Evolutionary conservation across 805 yeast species (phyloP).

Genomic region (Myxozyma udenii): DNA sequence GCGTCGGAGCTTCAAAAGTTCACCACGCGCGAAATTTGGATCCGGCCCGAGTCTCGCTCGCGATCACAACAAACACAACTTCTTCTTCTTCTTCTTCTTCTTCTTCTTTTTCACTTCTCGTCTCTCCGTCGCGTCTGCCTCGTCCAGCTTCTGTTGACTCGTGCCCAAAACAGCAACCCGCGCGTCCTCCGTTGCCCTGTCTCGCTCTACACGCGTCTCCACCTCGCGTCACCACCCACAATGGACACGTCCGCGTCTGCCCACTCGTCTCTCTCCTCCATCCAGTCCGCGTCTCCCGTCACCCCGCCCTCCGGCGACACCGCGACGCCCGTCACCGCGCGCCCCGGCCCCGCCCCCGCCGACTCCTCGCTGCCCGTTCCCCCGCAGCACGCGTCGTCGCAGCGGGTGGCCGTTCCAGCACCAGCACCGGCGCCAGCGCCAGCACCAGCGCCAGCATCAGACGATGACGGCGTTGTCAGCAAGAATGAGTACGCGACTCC

Average conservation of each 20-base stretch:
- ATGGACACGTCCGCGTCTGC: conserved; percentile 2
- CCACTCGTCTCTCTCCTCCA: conserved; percentile 1
- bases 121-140: conserved; percentile 1
- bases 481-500: too few relatives aligned
- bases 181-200: background rate
- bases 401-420: conserved; percentile 1
- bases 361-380: conserved; percentile 4
- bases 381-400: conserved; percentile 6
- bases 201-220: background rate
- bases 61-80: background rate
- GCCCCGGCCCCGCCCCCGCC: conserved; percentile 2
- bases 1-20: background rate
- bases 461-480: background rate
- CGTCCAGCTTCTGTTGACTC: background rate
- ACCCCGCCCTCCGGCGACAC: background rate
- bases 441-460: background rate
- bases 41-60: background rate
- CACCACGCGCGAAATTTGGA: too few relatives aligned
- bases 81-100: background rate
- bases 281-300: background rate
- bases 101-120: background rate
- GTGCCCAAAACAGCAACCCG: background rate
- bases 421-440: background rate
- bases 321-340: conserved; percentile 3
- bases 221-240: background rate